Conservation (phyloP, 1,284 basidiomycete species). For the Vanrija pseudolonga region DNA sequence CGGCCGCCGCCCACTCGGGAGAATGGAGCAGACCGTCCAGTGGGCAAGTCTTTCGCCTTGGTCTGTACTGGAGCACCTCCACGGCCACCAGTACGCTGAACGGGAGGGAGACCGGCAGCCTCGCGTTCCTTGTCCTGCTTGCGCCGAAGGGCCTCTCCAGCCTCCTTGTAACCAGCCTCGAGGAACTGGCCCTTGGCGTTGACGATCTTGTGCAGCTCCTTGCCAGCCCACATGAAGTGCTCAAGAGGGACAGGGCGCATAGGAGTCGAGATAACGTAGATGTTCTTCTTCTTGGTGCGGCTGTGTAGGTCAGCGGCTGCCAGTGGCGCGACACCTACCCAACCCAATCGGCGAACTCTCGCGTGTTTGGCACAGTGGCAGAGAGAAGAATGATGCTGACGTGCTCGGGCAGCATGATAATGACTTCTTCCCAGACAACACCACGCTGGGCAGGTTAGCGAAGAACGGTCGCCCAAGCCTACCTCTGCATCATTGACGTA, state of each 20-base stretch:
- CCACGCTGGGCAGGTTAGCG: conserved; percentile 64
- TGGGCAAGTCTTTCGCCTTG: conserved; percentile 40
- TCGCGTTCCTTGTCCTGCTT: conserved; percentile 98
- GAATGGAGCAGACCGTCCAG: conserved; percentile 40
- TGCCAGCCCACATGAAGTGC: conserved; percentile 91
- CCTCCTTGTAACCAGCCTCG: conserved; percentile 75
- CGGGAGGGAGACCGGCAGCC: conserved; percentile 79
- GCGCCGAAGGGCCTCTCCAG: conserved; percentile 77
- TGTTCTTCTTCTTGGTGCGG: conserved; percentile 98
- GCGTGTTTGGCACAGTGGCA: conserved; percentile 96
- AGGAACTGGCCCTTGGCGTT: conserved; percentile 78
- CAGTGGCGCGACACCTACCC: conserved; percentile 60
- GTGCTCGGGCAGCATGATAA: conserved; percentile 97
- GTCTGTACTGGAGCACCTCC: conserved; percentile 61
- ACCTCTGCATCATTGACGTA: conserved; percentile 99
- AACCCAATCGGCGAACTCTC: conserved; percentile 99
- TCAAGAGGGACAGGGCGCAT: conserved; percentile 96
- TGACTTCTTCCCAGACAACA: conserved; percentile 99
- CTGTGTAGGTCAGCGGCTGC: conserved; percentile 51
- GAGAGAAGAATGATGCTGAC: conserved; percentile 95
- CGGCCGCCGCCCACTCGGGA: conserved; percentile 39
- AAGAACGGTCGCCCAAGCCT: conserved; percentile 16
- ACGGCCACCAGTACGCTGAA: conserved; percentile 72
- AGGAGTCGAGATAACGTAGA: conserved; percentile 96
- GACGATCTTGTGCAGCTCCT: conserved; percentile 89